A percentile compares a stretch with the other conserved stretches of the same genome.
phyloP scores from a whole-genome alignment of 129 eudicot genomes.

The Artemisia argyi region DNA sequence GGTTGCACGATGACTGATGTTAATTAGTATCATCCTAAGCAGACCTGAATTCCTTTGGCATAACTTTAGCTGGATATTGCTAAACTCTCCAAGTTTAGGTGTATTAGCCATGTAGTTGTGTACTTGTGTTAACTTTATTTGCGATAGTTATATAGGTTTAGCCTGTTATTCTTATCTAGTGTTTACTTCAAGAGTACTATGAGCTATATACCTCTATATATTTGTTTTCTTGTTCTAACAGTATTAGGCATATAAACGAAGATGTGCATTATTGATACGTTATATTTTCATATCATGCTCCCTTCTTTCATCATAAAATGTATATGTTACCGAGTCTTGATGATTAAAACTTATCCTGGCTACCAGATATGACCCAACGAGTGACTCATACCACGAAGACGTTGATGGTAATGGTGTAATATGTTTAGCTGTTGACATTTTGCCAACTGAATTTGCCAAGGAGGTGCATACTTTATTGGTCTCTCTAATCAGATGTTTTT shows the following conservation, averaged over 20 bases:
- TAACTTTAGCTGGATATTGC: too few species aligned
- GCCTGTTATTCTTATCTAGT: not conserved
- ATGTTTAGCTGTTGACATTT: conserved; percentile 68
- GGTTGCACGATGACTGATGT: too few species aligned
- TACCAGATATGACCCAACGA: conserved; percentile 60
- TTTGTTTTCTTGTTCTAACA: not conserved
- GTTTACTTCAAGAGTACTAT: not conserved
- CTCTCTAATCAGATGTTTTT: not conserved
- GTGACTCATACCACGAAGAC: conserved; percentile 54
- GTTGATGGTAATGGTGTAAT: conserved; percentile 70
- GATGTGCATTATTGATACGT: not conserved
- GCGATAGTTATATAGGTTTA: not conserved
- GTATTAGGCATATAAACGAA: not conserved
- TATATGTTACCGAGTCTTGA: not conserved
- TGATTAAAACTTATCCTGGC: conserved; percentile 18
- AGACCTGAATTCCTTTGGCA: too few species aligned
- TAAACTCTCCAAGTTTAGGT: too few species aligned
- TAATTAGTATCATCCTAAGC: too few species aligned
- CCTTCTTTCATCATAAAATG: not conserved
- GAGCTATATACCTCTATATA: not conserved
- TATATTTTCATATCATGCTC: not conserved
- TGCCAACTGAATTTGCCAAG: conserved; percentile 79
- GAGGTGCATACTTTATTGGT: conserved; percentile 43
- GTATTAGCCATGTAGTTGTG: not conserved
- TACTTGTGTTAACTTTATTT: not conserved